phyloP scores from a whole-genome alignment of 2,329 filamentous ascomycete species.

The Neofusicoccum umdonicola region DNA sequence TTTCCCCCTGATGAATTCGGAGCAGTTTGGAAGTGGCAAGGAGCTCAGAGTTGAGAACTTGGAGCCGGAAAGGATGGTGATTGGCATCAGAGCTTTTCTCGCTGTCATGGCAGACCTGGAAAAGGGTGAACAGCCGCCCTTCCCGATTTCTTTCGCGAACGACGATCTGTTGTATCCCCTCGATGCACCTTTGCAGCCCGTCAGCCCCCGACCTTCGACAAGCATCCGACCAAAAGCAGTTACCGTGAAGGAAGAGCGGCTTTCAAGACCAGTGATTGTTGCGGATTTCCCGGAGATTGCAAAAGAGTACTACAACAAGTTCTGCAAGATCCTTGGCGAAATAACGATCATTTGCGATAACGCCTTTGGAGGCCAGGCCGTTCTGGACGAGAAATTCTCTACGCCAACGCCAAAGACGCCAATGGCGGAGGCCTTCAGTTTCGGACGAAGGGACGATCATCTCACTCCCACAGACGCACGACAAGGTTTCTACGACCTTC shows the following conservation, averaged over 20 bases:
- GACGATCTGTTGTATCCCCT: slow-evolving; percentile 44
- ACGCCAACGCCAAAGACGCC: slow-evolving; percentile 88
- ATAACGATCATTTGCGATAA: slow-evolving; percentile 97
- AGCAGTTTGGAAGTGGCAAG: slow-evolving; percentile 73
- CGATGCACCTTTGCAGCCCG: slow-evolving; percentile 29
- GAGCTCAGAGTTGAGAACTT: slow-evolving; percentile 87
- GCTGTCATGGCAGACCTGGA: slow-evolving; percentile 92
- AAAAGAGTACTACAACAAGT: slow-evolving; percentile 81
- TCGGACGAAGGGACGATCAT: slow-evolving; percentile 78
- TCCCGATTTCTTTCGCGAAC: slow-evolving; percentile 65
- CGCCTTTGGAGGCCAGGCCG: slow-evolving; percentile 92
- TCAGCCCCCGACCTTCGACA: slow-evolving; percentile 34
- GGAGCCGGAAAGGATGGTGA: slow-evolving; percentile 95
- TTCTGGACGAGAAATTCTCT: slow-evolving; percentile 90
- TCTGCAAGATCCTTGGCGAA: slow-evolving; percentile 92
- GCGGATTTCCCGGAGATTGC: slow-evolving; percentile 69
- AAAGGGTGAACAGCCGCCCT: slow-evolving; percentile 78
- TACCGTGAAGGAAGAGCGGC: slow-evolving; percentile 58
- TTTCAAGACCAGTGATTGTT: slow-evolving; percentile 63
- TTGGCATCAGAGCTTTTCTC: slow-evolving; percentile 91
- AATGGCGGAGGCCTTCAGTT: slow-evolving; percentile 90
- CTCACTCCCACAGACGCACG: slow-evolving; percentile 74
- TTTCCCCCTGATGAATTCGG: slow-evolving; percentile 92
- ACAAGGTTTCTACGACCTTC: slow-evolving; percentile 90
- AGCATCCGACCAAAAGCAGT: slow-evolving; percentile 34